Base-by-base conservation (phyloP, 2,329 filamentous ascomycete species). In the Penicillium sp. region DNA sequence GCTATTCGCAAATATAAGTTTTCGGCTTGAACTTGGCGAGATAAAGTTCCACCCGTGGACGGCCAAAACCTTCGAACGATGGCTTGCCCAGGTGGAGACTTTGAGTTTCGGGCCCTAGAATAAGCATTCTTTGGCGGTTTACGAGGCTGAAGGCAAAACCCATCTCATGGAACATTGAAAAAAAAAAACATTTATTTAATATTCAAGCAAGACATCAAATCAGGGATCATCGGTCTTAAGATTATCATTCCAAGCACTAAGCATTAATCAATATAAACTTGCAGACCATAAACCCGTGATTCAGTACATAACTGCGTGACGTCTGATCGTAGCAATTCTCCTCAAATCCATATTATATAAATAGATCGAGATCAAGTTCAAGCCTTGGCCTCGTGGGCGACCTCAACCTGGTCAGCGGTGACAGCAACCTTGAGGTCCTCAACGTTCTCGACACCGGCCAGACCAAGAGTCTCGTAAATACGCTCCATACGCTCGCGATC, bases 401-500 rank as follows among this genome's bases (percentile, higher is more conserved):
- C 56, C 57, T 62, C 62, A 23, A 66, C 46, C 39, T 68, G 62
- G 16, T 65, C 61, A 4, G 52, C 35, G 26, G 53, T 44, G 45
- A 58, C 50, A 43, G 64, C 66, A 27, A 63, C 59, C 53, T 71
- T 68, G 25, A 69, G 58, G 27, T 65, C 64, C 47, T 63, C 60
- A 16, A 69, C 48, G 16, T 42, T 60, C 55, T 73, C 64, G 0
- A 73, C 62, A 23, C 66, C 69, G 33, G 64, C 75, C 53, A 91
- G 75, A 0, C 89, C 89, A 60, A 92, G 86, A 65, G 90, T 88
- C 31, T 78, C 76, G 69, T 90, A 88, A 66, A 92, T 90, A 70
- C 88, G 85, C n/a, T 81, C 81, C 86, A 91, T 91, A 27, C 88
- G 82, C 73, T 89, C 86, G 48, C 73, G 63, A 61, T 76, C 71